These are phyloP conservation scores for Parietaria judaica DNA, from an alignment of 306 rosid genomes.

Conservation along the genomic window DNA sequence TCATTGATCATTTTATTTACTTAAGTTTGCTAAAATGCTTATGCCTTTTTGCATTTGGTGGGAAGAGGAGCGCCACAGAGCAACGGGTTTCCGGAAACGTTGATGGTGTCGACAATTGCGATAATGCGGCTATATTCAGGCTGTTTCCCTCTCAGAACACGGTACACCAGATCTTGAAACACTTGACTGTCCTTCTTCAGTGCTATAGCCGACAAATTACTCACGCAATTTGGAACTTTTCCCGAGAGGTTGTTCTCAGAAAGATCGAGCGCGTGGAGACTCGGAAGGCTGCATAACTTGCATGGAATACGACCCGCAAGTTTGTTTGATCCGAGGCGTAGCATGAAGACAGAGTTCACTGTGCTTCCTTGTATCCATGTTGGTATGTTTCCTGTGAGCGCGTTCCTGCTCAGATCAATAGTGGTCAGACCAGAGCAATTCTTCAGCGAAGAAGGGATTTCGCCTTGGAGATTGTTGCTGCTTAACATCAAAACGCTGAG, in stretches of 20 bases:
- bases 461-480: slow-evolving; percentile 11
- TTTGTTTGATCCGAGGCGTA: slow-evolving; percentile 2
- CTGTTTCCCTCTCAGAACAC: slow-evolving; percentile 14
- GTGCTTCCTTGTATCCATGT: slow-evolving; percentile 3
- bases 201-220: slow-evolving; percentile 3
- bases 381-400: slow-evolving; percentile 11
- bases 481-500: slow-evolving; percentile 13
- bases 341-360: background rate
- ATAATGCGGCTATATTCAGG: slow-evolving; percentile 3
- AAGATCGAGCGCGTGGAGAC: slow-evolving; percentile 9
- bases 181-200: background rate
- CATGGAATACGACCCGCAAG: slow-evolving; percentile 7
- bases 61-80: slow-evolving; percentile 16
- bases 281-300: background rate
- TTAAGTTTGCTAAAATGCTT: background rate
- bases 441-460: slow-evolving; percentile 8
- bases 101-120: background rate
- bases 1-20: too few species aligned
- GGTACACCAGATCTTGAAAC: background rate
- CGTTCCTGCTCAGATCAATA: slow-evolving; percentile 10
- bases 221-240: slow-evolving; percentile 11
- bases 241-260: slow-evolving; percentile 9
- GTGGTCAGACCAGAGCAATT: slow-evolving; percentile 12
- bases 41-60: background rate
- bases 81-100: slow-evolving; percentile 16